phyloP scores from a whole-genome alignment of 2,329 filamentous ascomycete genomes.

The Pseudogymnoascus sp. region DNA sequence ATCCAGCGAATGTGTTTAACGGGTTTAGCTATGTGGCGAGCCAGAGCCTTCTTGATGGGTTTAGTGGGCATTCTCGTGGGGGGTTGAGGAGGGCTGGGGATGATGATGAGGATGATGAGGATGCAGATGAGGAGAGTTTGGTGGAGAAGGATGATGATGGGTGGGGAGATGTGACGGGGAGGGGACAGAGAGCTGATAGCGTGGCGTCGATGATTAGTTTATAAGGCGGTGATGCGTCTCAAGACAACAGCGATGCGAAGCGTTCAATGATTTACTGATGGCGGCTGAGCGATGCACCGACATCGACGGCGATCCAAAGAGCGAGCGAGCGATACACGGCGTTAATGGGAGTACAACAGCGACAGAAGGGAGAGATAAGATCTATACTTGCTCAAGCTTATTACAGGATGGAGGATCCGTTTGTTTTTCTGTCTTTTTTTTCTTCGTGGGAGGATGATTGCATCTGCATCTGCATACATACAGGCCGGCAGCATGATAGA shows the following conservation, averaged over 20 bases:
- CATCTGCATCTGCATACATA: background rate
- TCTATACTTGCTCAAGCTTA: background rate
- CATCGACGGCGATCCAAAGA: background rate
- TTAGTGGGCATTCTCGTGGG: constrained; percentile 17
- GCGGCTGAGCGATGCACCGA: background rate
- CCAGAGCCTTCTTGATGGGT: constrained; percentile 25
- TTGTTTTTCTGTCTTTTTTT: background rate
- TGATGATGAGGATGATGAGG: constrained; percentile 5
- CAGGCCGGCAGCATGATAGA: background rate
- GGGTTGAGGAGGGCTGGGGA: background rate
- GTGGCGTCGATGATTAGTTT: background rate
- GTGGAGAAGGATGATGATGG: background rate
- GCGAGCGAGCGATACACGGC: background rate
- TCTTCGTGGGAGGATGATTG: background rate
- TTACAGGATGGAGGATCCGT: background rate
- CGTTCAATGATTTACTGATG: background rate
- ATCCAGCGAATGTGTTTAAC: constrained; percentile 23
- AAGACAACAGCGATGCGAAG: background rate
- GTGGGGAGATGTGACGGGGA: background rate
- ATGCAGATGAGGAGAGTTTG: background rate
- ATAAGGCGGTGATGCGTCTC: background rate
- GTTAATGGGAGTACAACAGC: background rate
- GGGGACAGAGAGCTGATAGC: background rate
- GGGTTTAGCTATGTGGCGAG: constrained; percentile 30
- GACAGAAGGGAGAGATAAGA: background rate